Base-by-base conservation (phyloP, 305 asterid species). In the Fraxinus platypoda region DNA sequence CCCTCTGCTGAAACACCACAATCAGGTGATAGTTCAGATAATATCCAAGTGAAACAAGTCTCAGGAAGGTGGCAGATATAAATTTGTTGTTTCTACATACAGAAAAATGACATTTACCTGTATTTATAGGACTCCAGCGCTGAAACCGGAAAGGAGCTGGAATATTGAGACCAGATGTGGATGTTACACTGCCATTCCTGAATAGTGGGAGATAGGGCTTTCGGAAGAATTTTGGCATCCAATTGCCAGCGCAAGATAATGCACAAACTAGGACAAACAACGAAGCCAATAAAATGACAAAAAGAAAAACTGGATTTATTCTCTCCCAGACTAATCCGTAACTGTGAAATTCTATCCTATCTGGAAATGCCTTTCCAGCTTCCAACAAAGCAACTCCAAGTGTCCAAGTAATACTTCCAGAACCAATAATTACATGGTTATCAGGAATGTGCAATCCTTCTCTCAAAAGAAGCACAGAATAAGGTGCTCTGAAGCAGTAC, bases 341-440 rank as follows among this genome's bases (percentile, higher is more conserved):
- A 77, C 85, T 81, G 25, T 25, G 85, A 81, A 86, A 79, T 76
- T 83, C 87, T 73, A 81, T 77, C 86, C 88, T 73, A 72, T 77
- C 74, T 43, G 93, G 77, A 84, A 87, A 78, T 80, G 84, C 82
- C 83, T 87, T 90, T 46, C 94, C 94, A 74, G 92, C 94, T 89
- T 90, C 94, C 86, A 86, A 84, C 59, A 90, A 82, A 75, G 92
- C 92, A 84, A 90, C 92, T 68, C 93, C 93, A 35, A 87, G 90
- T 4, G 93, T 88, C 93, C 93, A 90, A 43, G 93, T 87, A 79
- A 90, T 86, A 82, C 93, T 86, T 79, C 93, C 93, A 74, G 93
- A 90, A 41, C 90, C 93, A 70, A 90, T 81, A 76, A 64, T 76
- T 31, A 90, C 91, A 76, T 86, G 73, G 66, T 80, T 80, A 80